These are phyloP conservation scores for Naganishia randhawae DNA, from an alignment of 768 basidiomycete genomes.

Conservation along the genomic window DNA sequence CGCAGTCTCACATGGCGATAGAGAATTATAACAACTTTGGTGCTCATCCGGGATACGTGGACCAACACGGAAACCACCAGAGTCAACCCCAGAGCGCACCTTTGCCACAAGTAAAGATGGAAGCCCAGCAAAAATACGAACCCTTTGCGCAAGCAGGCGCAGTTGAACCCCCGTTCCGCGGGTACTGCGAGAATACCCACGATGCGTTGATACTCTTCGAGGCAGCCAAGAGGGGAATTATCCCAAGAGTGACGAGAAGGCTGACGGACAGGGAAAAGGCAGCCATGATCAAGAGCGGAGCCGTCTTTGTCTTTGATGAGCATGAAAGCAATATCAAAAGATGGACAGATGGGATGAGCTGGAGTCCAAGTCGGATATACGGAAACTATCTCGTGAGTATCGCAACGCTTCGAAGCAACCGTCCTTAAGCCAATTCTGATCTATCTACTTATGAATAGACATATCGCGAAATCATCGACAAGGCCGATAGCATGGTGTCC, in stretches of 20 bases:
- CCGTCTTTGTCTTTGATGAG: conserved; percentile 96
- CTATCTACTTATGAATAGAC: neutral
- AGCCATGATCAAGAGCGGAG: conserved; percentile 85
- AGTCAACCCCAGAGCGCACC: conserved; percentile 8
- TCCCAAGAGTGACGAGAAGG: conserved; percentile 84
- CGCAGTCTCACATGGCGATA: no score
- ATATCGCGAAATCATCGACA: conserved; percentile 62
- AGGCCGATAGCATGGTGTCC: neutral
- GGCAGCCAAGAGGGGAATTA: conserved; percentile 80
- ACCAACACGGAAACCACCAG: neutral
- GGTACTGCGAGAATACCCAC: conserved; percentile 91
- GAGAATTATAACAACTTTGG: neutral
- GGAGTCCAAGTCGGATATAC: conserved; percentile 87
- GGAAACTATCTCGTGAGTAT: conserved; percentile 80
- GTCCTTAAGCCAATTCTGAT: neutral
- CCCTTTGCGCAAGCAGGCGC: conserved; percentile 5
- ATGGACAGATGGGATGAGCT: conserved; percentile 94
- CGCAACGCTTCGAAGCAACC: neutral
- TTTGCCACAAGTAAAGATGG: neutral
- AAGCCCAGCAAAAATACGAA: conserved; percentile 10
- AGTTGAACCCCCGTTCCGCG: conserved; percentile 78
- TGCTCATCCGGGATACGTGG: neutral
- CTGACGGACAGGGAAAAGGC: conserved; percentile 81
- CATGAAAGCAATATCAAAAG: conserved; percentile 95
- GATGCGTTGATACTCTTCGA: conserved; percentile 96